Conservation (phyloP, 2,329 filamentous ascomycete species). For the Penicillium sp. region DNA sequence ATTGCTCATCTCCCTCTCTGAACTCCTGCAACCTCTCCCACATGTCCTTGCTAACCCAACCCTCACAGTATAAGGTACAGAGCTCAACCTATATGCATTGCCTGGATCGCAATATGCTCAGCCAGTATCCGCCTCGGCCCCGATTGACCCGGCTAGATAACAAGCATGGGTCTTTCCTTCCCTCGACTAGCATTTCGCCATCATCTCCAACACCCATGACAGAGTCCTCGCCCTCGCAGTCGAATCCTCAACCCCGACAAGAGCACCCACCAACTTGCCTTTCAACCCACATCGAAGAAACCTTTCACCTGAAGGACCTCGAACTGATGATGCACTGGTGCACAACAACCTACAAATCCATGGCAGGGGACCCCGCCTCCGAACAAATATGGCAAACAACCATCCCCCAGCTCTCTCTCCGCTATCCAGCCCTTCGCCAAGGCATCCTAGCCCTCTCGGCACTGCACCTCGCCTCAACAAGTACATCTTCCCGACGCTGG, state of each 20-base stretch:
- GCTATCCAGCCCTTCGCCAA: constrained; percentile 32
- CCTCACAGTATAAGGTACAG: constrained; percentile 3
- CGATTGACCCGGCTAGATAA: constrained; percentile 16
- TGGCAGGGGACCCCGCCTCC: constrained; percentile 25
- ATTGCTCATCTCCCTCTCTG: not conserved
- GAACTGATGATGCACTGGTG: constrained; percentile 40
- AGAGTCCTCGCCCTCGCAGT: not conserved
- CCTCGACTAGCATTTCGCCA: not conserved
- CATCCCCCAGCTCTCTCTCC: constrained; percentile 32
- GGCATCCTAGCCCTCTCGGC: constrained; percentile 38
- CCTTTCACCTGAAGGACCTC: constrained; percentile 28
- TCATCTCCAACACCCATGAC: not conserved
- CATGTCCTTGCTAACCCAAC: not conserved
- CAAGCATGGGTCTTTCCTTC: constrained; percentile 11
- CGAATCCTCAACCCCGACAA: not conserved
- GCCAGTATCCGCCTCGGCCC: constrained; percentile 12
- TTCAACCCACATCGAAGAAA: constrained; percentile 10
- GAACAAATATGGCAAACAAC: constrained; percentile 33
- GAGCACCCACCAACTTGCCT: not conserved
- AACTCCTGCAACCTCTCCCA: not conserved
- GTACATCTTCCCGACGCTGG: constrained; percentile 14
- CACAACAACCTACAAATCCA: constrained; percentile 33
- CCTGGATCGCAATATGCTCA: constrained; percentile 15
- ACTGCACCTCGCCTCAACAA: constrained; percentile 29
- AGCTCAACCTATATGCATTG: constrained; percentile 8